Evolutionary conservation across 2,329 filamentous ascomycete genomes (phyloP).

Genomic region (Fusarium nodosum): DNA sequence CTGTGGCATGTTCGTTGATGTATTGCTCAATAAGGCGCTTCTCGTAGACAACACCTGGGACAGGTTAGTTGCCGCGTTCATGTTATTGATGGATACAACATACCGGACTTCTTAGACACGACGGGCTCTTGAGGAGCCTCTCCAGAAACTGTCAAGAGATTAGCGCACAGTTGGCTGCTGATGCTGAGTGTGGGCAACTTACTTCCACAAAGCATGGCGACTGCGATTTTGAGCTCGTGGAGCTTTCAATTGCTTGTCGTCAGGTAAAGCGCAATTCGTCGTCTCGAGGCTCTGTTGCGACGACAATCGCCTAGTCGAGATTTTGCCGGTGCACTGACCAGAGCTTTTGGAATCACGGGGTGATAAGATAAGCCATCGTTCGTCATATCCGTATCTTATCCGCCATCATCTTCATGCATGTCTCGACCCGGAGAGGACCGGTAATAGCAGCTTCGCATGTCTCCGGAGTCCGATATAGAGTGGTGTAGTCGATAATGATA

Average conservation of each 20-base stretch:
- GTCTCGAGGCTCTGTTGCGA: constrained; percentile 48
- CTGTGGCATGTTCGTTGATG: constrained; percentile 91
- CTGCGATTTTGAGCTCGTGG: constrained; percentile 47
- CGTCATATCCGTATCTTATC: constrained; percentile 33
- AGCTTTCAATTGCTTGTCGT: constrained; percentile 51
- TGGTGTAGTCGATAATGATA: constrained; percentile 3
- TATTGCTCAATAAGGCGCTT: constrained; percentile 96
- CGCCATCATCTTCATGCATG: constrained; percentile 20
- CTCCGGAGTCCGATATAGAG: constrained; percentile 43
- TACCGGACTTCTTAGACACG: constrained; percentile 93
- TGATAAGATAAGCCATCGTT: constrained; percentile 49
- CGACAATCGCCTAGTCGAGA: constrained; percentile 49
- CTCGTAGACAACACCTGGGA: constrained; percentile 87
- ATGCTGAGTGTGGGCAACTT: constrained; percentile 39
- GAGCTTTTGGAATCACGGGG: constrained; percentile 47
- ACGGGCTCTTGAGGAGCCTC: constrained; percentile 96
- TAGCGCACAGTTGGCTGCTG: constrained; percentile 27
- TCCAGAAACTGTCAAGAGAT: constrained; percentile 80
- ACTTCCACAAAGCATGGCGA: constrained; percentile 65
- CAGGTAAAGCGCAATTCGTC: constrained; percentile 44
- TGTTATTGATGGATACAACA: constrained; percentile 52
- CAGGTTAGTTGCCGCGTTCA: constrained; percentile 37
- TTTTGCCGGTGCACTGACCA: constrained; percentile 53
- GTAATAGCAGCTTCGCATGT: constrained; percentile 39
- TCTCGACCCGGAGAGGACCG: constrained; percentile 45